Percentiles rank a stretch among this genome's conserved stretches.
phyloP scores from a whole-genome alignment of 1,139 yeast genomes.

The Yamadazyma jaroonii region DNA sequence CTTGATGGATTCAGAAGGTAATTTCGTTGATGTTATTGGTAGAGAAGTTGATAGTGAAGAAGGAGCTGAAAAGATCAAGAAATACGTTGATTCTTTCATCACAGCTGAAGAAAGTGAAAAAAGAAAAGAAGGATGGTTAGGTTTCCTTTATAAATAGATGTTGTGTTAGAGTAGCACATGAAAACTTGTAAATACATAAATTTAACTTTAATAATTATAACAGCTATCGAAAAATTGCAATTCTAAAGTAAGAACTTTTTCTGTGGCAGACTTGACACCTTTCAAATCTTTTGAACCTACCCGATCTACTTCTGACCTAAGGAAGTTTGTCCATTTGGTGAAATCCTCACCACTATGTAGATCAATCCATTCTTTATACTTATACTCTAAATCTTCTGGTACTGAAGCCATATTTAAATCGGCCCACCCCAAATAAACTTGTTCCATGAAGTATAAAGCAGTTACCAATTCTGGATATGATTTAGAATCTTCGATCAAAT shows the following conservation, averaged over 20 bases:
- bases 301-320: slow-evolving; percentile 42
- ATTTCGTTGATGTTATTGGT: slow-evolving; percentile 91
- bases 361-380: slow-evolving; percentile 49
- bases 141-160: slow-evolving; percentile 48
- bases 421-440: slow-evolving; percentile 54
- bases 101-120: slow-evolving; percentile 63
- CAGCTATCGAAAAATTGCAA: slow-evolving; percentile 47
- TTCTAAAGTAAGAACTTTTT: slow-evolving; percentile 36
- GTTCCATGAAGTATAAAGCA: slow-evolving; percentile 46
- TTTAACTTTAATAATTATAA: slow-evolving; percentile 20
- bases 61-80: slow-evolving; percentile 75
- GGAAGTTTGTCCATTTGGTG: slow-evolving; percentile 44
- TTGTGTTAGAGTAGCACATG: too few relatives aligned
- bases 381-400: slow-evolving; percentile 35
- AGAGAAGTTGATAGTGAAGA: slow-evolving; percentile 79
- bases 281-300: slow-evolving; percentile 19
- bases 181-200: not conserved
- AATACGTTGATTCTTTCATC: slow-evolving; percentile 73
- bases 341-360: slow-evolving; percentile 49
- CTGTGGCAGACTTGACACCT: slow-evolving; percentile 30
- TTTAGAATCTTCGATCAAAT: slow-evolving; percentile 23
- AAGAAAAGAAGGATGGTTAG: slow-evolving; percentile 54
- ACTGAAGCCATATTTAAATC: slow-evolving; percentile 23
- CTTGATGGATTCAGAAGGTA: slow-evolving; percentile 95
- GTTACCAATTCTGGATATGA: slow-evolving; percentile 47